These are phyloP conservation scores for Marasmius tenuissimus DNA, from an alignment of 1,284 basidiomycete species.

Conservation along the genomic window DNA sequence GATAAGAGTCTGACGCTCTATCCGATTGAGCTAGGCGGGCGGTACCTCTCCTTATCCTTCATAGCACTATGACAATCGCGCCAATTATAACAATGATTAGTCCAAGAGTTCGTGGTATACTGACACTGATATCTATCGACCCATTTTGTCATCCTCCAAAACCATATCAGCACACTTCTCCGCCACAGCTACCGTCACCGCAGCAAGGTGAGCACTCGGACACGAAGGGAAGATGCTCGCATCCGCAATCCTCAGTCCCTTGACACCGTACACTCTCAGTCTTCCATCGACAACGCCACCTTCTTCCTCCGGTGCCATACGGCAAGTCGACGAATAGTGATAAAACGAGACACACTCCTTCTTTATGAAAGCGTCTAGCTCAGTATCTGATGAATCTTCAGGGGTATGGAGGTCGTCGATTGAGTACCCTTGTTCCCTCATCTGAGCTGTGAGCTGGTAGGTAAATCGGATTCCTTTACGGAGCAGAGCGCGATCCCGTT, in stretches of 20 bases:
- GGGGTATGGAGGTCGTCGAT: constrained; percentile 30
- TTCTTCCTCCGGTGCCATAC: constrained; percentile 35
- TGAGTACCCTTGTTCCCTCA: constrained; percentile 22
- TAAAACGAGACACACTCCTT: constrained; percentile 9
- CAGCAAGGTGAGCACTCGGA: background rate
- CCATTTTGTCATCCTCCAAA: background rate
- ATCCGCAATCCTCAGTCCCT: constrained; percentile 38
- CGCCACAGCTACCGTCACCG: background rate
- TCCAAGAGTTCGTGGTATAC: too few relatives aligned
- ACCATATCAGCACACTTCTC: constrained; percentile 1
- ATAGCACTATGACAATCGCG: too few relatives aligned
- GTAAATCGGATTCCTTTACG: background rate
- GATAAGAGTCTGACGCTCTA: constrained; percentile 4
- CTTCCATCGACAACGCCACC: constrained; percentile 47
- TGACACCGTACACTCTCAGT: constrained; percentile 47
- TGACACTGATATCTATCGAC: too few relatives aligned
- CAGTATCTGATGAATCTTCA: constrained; percentile 18
- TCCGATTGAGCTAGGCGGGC: constrained; percentile 6
- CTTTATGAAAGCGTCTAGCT: constrained; percentile 27
- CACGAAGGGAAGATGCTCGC: constrained; percentile 33
- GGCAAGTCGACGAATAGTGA: constrained; percentile 36
- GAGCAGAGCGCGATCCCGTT: background rate
- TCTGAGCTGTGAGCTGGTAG: background rate
- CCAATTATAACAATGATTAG: too few relatives aligned
- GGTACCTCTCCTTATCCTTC: too few relatives aligned